Conservation (phyloP, 2,329 filamentous ascomycete species). For the Pseudogymnoascus sp. region DNA sequence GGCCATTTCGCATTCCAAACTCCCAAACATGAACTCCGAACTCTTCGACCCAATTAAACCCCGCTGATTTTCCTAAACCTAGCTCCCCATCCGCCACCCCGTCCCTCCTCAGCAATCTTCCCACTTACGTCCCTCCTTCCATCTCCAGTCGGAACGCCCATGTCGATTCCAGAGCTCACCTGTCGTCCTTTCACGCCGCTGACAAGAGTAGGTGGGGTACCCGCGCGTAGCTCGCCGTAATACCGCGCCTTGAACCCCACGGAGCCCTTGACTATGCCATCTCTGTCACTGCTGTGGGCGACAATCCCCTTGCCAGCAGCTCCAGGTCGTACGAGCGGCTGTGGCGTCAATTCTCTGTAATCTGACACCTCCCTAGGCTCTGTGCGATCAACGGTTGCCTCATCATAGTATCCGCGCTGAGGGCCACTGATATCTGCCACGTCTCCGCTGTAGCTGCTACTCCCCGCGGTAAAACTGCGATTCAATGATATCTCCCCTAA, state of each 20-base stretch:
- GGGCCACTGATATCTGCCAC: slow-evolving; percentile 1
- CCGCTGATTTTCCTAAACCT: slow-evolving; percentile 34
- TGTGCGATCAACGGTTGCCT: neutral
- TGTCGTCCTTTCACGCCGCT: slow-evolving; percentile 37
- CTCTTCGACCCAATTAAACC: neutral
- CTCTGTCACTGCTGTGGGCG: slow-evolving; percentile 1
- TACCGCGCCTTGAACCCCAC: slow-evolving; percentile 35
- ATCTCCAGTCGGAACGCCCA: slow-evolving; percentile 30
- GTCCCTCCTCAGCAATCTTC: slow-evolving; percentile 64
- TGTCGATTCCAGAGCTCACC: slow-evolving; percentile 54
- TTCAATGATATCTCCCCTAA: slow-evolving; percentile 1
- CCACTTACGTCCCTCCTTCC: slow-evolving; percentile 60
- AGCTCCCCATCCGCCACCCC: slow-evolving; percentile 24
- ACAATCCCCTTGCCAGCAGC: neutral
- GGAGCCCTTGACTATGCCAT: neutral
- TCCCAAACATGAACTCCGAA: neutral
- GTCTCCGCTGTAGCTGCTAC: neutral
- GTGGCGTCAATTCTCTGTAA: neutral
- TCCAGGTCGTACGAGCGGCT: neutral
- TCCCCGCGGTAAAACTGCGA: neutral
- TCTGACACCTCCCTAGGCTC: neutral
- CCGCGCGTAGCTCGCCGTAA: slow-evolving; percentile 51
- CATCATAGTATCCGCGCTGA: neutral
- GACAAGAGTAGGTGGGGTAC: slow-evolving; percentile 47
- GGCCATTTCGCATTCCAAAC: neutral